Conservation (phyloP, 2,329 filamentous ascomycete genomes). For the Epichloe elymi region DNA sequence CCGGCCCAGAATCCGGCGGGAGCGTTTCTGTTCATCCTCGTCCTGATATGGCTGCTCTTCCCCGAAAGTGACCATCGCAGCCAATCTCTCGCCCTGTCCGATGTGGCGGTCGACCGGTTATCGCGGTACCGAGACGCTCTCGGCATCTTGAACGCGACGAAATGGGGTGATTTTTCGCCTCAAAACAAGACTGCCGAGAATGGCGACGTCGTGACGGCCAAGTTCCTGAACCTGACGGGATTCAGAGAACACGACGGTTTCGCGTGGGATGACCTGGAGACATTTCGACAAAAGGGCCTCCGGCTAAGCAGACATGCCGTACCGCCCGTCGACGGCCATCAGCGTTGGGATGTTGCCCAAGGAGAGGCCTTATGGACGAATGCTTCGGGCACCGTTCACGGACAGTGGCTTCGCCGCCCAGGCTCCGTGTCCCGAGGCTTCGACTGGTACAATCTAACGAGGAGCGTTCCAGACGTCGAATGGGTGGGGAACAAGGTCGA, state of each 20-base stretch:
- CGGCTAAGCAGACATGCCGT: conserved; percentile 44
- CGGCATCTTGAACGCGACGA: conserved; percentile 38
- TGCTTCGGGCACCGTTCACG: conserved; percentile 61
- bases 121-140: conserved; percentile 39
- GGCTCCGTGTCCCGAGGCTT: conserved; percentile 32
- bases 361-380: conserved; percentile 55
- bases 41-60: conserved; percentile 27
- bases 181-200: conserved; percentile 15
- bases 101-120: conserved; percentile 30
- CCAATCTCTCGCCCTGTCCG: conserved; percentile 21
- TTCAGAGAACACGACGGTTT: conserved; percentile 61
- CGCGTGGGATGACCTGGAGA: conserved; percentile 60
- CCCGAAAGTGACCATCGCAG: conserved; percentile 22
- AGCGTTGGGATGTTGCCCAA: conserved; percentile 25
- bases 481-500: conserved; percentile 47
- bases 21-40: conserved; percentile 16
- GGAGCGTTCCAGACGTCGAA: conserved; percentile 48
- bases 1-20: conserved; percentile 28
- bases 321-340: conserved; percentile 27
- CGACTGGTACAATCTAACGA: conserved; percentile 48
- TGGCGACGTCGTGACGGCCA: conserved; percentile 11
- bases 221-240: conserved; percentile 61
- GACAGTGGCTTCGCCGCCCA: conserved; percentile 56
- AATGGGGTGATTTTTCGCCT: conserved; percentile 48
- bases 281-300: conserved; percentile 52